Base-by-base conservation (phyloP, 257 asterid species). In the Jasminum sambac region DNA sequence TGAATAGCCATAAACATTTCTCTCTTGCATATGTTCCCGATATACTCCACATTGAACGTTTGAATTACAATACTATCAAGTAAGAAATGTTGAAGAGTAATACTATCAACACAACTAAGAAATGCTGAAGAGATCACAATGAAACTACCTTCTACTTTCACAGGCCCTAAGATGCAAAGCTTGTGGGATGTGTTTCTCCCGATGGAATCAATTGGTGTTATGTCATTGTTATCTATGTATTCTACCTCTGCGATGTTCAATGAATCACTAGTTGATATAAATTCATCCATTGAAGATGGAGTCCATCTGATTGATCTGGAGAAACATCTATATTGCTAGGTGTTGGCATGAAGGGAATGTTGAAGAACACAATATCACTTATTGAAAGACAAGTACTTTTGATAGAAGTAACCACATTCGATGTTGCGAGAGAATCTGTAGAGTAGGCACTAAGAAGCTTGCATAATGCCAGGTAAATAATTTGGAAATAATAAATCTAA, bases 231-330 rank as follows among this genome's bases (percentile, higher is more conserved):
- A 69, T 94, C 99, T 79, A 91, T 76, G 67, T 94, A 91, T 70
- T 91, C 99, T 13, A 94, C 78, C 21, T 89, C 95, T 0, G 96
- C 95, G 60, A 97, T 94, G 48, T 87, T 86, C 80, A 94, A 71
- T 41, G 96, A 86, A 77, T 89, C 96, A 67, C 95, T 89, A 30
- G 85, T 83, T 26, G 98, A 88, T 93, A 85, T 89, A 5, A 98
- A 85, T 75, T 91, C 98, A 63, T 89, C 98, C 92, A 91, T 86
- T 21, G 97, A 89, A 30, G 80, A 81, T n/a, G 90, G 82, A 67
- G 73, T 11, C 85, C 79, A 64, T 89, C 96, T 8, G 95, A 87
- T 44, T 81, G 77, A 63, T 79, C 76, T 1, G 85, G 90, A 59
- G 89, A 85, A 23, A 71, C 52, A 46, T 75, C 78, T 78, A 81